Base-by-base conservation (phyloP, 2,329 filamentous ascomycete genomes). In the Sporothrix pseudoabietina region DNA sequence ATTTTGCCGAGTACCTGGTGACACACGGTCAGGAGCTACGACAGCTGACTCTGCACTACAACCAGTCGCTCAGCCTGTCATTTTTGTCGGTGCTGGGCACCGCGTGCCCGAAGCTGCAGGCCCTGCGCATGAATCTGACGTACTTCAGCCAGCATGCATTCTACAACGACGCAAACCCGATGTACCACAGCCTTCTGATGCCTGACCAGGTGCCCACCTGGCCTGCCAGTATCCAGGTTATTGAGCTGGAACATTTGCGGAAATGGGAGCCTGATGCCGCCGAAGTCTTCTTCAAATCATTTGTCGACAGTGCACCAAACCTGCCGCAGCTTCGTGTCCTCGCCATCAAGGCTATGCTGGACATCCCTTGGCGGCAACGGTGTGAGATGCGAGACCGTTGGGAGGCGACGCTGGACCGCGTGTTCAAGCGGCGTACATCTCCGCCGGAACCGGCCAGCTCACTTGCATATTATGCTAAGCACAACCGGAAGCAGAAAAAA, bases 341-440 rank as follows among this genome's bases (percentile, higher is more conserved):
- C 12, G 86, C 88, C 1, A 87, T 98, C 76, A 92, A 91, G 78
- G 90, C 91, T 0, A 95, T 94, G 80, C 84, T 98, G 66, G 89
- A 94, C 78, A 87, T 90, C 63, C 90, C 92, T 12, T 97, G 94
- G 93, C 90, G 94, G 75, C 89, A 94, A 78, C 89, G 95, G 57
- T 92, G 92, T 22, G 87, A 87, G n/a, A 91, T 98, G 78, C 88
- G 94, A 54, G 89, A 91, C 76, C 88, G 89, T 76, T 97, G 94
- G 93, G 90, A 90, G 69, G 85, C 87, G n/a, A 90, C 86, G 75
- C 83, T 98, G 70, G 87, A 89, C 72, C 85, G 84, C 14, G 86
- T 94, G 2, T 94, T 93, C 77, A 85, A 90, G 68, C 84, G 88
- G 19, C 76, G 76, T 16, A 32, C 70, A 49, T 44, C 74, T 8